Evolutionary conservation across 2,329 filamentous ascomycete genomes (phyloP).

Genomic region (Boeremia exigua): DNA sequence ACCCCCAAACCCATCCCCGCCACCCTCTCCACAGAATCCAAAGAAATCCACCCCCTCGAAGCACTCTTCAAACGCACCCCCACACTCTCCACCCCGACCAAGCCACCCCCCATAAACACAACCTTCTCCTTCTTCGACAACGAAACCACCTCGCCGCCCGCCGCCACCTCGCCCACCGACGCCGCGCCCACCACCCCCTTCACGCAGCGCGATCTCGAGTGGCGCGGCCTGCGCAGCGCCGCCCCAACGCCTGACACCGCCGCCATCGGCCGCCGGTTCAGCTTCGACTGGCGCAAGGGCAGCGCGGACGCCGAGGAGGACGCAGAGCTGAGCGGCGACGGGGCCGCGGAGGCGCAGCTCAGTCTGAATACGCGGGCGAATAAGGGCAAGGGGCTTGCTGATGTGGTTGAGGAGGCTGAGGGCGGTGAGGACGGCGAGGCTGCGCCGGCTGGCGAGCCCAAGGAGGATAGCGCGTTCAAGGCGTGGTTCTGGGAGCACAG

Average conservation of each 20-base stretch:
- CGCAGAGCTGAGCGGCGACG: conserved; percentile 31
- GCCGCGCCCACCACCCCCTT: conserved; percentile 77
- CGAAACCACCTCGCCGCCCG: conserved; percentile 46
- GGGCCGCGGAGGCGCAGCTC: conserved; percentile 31
- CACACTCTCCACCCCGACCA: conserved; percentile 34
- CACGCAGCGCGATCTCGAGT: conserved; percentile 78
- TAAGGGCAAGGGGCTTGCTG: conserved; percentile 16
- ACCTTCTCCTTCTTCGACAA: conserved; percentile 80
- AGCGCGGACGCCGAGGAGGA: conserved; percentile 49
- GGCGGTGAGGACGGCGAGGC: conserved; percentile 22
- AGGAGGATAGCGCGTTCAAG: conserved; percentile 62
- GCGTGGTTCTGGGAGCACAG: conserved; percentile 66
- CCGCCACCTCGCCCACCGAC: conserved; percentile 41
- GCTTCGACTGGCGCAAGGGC: conserved; percentile 53
- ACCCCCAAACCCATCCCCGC: conserved; percentile 14
- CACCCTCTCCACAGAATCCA: conserved; percentile 24
- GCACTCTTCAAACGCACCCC: conserved; percentile 81
- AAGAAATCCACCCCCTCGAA: conserved; percentile 80
- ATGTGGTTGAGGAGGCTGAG: conserved; percentile 37
- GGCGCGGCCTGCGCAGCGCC: conserved; percentile 78
- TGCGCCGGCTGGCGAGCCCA: conserved; percentile 34
- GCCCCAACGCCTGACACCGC: conserved; percentile 96
- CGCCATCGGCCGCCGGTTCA: conserved; percentile 70
- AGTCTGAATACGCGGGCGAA: conserved; percentile 34
- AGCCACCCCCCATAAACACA: conserved; percentile 54